These are phyloP conservation scores for Conticribra guillardii DNA, from an alignment of 108 stramenopile genomes.

Conservation along the genomic window DNA sequence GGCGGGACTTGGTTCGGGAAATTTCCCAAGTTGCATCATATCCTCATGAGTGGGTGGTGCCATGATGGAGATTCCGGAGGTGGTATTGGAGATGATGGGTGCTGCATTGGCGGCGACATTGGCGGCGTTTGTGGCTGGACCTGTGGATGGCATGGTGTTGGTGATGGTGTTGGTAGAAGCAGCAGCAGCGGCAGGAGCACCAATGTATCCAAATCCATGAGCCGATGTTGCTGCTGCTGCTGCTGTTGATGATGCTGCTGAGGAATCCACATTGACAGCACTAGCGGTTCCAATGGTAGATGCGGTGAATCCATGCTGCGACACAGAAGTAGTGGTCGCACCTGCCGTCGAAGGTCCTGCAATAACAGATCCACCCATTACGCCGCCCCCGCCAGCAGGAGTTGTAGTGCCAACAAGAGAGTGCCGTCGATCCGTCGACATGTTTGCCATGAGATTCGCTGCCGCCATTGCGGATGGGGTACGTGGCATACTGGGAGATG, in stretches of 20 bases:
- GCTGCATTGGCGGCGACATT: not conserved
- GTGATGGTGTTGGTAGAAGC: constrained; percentile 9
- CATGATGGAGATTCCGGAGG: constrained; percentile 50
- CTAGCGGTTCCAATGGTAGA: not conserved
- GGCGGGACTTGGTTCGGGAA: constrained; percentile 87
- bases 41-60: constrained; percentile 72
- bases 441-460: constrained; percentile 15
- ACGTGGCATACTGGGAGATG: not conserved
- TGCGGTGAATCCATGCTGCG: constrained; percentile 24
- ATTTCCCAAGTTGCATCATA: constrained; percentile 51
- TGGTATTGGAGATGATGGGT: constrained; percentile 3
- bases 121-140: not conserved
- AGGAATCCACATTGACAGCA: constrained; percentile 1
- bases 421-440: not conserved
- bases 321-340: not conserved
- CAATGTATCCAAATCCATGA: constrained; percentile 9
- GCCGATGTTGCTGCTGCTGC: not conserved
- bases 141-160: not conserved
- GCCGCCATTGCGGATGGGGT: constrained; percentile 7
- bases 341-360: not conserved
- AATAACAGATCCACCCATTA: too few relatives aligned
- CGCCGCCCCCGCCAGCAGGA: too few relatives aligned
- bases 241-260: not conserved
- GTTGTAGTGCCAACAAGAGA: not conserved
- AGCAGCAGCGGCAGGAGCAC: not conserved